phyloP scores from a whole-genome alignment of 2,329 filamentous ascomycete species.

The Phialemonium atrogriseum region DNA sequence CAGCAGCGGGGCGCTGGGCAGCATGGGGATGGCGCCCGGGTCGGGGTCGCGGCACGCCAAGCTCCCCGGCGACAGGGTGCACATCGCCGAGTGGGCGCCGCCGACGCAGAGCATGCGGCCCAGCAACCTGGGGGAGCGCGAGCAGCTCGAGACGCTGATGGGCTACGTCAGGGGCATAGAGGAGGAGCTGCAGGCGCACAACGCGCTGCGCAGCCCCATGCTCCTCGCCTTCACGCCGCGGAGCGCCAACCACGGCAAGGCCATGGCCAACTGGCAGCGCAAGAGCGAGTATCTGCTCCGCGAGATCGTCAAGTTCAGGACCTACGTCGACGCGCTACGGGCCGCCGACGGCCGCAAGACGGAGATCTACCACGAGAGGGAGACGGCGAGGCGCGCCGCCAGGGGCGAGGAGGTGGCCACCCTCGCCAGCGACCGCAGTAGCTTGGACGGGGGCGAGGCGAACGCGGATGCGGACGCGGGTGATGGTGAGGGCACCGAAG shows the following conservation, averaged over 20 bases:
- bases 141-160: conserved; percentile 68
- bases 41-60: conserved; percentile 28
- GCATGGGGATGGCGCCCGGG: conserved; percentile 3
- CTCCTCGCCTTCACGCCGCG: conserved; percentile 81
- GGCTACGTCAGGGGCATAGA: conserved; percentile 81
- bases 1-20: conserved; percentile 22
- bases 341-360: conserved; percentile 62
- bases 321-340: conserved; percentile 80
- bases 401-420: conserved; percentile 26
- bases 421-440: no score
- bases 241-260: conserved; percentile 69
- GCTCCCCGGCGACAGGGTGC: conserved; percentile 75
- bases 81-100: conserved; percentile 81
- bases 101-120: conserved; percentile 87
- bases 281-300: conserved; percentile 86
- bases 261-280: conserved; percentile 95
- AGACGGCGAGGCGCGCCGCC: conserved; percentile 39
- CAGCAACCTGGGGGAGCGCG: conserved; percentile 66
- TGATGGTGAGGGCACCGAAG: conserved; percentile 2
- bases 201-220: conserved; percentile 81
- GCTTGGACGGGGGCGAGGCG: conserved; percentile 6
- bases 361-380: conserved; percentile 60
- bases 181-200: conserved; percentile 76
- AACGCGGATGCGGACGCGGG: not conserved
- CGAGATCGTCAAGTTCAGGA: conserved; percentile 94